These are phyloP conservation scores for Bromus sterilis DNA, from an alignment of 176 grass and related monocot genomes.

Conservation along the genomic window DNA sequence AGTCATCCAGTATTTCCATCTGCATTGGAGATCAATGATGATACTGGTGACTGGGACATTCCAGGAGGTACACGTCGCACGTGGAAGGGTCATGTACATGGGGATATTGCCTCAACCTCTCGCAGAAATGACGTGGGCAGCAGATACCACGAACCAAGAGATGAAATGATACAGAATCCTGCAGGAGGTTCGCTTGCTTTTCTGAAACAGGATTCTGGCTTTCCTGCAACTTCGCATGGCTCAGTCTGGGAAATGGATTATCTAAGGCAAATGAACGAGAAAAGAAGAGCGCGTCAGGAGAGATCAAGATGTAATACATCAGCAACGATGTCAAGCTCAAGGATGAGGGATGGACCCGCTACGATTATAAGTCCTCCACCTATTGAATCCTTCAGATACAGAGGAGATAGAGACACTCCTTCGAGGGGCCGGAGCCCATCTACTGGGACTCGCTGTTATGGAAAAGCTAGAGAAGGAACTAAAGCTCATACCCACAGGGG, in stretches of 20 bases:
- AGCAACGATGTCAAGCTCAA: slow-evolving; percentile 23
- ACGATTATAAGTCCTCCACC: slow-evolving; percentile 44
- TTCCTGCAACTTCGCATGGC: slow-evolving; percentile 27
- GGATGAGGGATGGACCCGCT: slow-evolving; percentile 25
- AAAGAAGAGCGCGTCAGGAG: slow-evolving; percentile 37
- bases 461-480: slow-evolving; percentile 23
- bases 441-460: slow-evolving; percentile 12
- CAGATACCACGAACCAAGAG: slow-evolving; percentile 29
- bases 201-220: slow-evolving; percentile 35
- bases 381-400: slow-evolving; percentile 57
- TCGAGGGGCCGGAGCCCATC: slow-evolving; percentile 26
- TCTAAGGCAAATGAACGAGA: slow-evolving; percentile 44
- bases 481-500: slow-evolving; percentile 23
- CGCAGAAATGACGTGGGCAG: slow-evolving; percentile 20
- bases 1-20: slow-evolving; percentile 54
- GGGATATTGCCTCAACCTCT: slow-evolving; percentile 11
- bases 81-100: slow-evolving; percentile 1
- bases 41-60: slow-evolving; percentile 33
- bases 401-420: slow-evolving; percentile 31
- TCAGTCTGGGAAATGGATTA: slow-evolving; percentile 53
- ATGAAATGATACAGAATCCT: slow-evolving; percentile 30
- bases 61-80: slow-evolving; percentile 14
- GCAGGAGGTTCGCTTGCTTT: slow-evolving; percentile 38
- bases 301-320: slow-evolving; percentile 24
- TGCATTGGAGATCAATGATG: slow-evolving; percentile 46